A percentile compares a stretch with the other conserved stretches of the same genome.
Conservation (phyloP, 1,139 yeast species). For the Zhuliangozyma parablackwelliae region DNA sequence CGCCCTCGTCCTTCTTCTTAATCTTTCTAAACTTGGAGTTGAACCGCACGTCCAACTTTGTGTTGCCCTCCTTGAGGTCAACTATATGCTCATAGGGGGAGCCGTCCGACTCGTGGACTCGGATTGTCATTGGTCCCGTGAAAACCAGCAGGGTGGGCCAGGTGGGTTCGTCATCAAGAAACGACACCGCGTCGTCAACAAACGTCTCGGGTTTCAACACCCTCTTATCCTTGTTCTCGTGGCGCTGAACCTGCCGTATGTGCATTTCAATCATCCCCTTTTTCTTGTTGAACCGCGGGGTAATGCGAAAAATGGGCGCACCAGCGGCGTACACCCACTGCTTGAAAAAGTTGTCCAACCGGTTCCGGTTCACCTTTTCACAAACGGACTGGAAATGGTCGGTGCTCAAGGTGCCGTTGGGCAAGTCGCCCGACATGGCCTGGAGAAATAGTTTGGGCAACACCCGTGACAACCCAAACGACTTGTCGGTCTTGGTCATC, state of each 20-base stretch:
- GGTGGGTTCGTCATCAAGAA: constrained; percentile 35
- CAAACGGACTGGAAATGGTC: constrained; percentile 86
- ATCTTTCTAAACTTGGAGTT: constrained; percentile 84
- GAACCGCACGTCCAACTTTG: constrained; percentile 89
- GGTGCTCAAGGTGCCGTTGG: constrained; percentile 74
- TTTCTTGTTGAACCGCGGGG: constrained; percentile 90
- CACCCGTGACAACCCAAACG: constrained; percentile 87
- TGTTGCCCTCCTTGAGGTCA: constrained; percentile 77
- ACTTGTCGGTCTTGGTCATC: constrained; percentile 93
- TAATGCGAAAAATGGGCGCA: constrained; percentile 80
- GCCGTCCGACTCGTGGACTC: constrained; percentile 99
- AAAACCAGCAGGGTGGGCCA: constrained; percentile 49
- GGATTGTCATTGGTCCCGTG: constrained; percentile 92
- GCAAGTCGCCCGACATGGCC: constrained; percentile 91
- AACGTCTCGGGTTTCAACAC: constrained; percentile 27
- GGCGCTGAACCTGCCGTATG: constrained; percentile 80
- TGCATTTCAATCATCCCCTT: constrained; percentile 93
- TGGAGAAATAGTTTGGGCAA: constrained; percentile 88
- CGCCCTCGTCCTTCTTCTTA: constrained; percentile 52
- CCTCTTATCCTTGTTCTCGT: constrained; percentile 38
- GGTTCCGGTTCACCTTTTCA: constrained; percentile 87
- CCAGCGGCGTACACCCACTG: constrained; percentile 95
- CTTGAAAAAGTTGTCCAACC: constrained; percentile 76
- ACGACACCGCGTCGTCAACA: constrained; percentile 44
- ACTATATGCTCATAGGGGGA: constrained; percentile 98